These are phyloP conservation scores for Microthlaspi erraticum DNA, from an alignment of 345 rosid species.

Conservation along the genomic window DNA sequence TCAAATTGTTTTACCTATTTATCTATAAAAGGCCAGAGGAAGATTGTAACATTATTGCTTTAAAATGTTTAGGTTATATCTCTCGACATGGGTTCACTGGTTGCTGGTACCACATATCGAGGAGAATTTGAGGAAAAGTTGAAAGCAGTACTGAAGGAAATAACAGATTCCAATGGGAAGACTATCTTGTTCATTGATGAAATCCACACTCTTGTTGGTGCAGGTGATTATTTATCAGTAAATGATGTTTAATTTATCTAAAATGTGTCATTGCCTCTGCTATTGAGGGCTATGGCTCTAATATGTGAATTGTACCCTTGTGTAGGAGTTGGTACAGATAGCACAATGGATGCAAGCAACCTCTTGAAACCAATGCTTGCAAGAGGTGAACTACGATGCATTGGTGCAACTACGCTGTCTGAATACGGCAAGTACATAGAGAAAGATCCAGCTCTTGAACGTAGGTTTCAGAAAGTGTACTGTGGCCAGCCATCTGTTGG, in stretches of 20 bases:
- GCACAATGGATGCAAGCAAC: conserved; percentile 94
- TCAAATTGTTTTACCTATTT: too few relatives aligned
- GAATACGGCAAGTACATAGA: conserved; percentile 86
- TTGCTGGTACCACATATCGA: conserved; percentile 83
- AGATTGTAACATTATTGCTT: background rate
- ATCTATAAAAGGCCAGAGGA: too few relatives aligned
- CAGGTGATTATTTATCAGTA: conserved; percentile 47
- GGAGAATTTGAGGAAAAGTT: conserved; percentile 83
- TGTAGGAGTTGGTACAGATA: conserved; percentile 60
- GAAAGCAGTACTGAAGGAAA: conserved; percentile 89
- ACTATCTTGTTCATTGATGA: conserved; percentile 84
- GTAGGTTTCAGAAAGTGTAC: conserved; percentile 90
- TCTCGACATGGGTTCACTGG: conserved; percentile 81
- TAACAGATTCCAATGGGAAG: conserved; percentile 82
- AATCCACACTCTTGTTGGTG: conserved; percentile 86
- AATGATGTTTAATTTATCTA: too few relatives aligned
- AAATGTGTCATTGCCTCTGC: too few relatives aligned
- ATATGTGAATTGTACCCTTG: too few relatives aligned
- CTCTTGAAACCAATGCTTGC: conserved; percentile 91
- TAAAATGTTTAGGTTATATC: conserved; percentile 63
- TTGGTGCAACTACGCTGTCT: conserved; percentile 87
- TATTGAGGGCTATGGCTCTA: too few relatives aligned
- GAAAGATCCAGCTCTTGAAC: conserved; percentile 91
- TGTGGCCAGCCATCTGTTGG: conserved; percentile 94
- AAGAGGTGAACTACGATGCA: conserved; percentile 85